Evolutionary conservation across 2,329 filamentous ascomycete genomes (phyloP).

Genomic region (Fusarium sp.): DNA sequence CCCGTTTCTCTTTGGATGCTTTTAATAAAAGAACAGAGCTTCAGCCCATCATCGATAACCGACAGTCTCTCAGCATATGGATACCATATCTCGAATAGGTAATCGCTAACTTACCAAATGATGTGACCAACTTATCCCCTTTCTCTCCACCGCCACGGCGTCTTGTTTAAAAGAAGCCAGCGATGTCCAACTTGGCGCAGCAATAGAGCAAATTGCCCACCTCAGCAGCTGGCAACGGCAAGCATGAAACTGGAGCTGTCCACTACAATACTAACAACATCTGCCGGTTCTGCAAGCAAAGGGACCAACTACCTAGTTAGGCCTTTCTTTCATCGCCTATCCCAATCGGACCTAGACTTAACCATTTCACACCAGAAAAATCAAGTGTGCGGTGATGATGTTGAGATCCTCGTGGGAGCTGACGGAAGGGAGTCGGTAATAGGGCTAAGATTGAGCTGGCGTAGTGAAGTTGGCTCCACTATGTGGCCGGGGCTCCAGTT

Average conservation of each 20-base stretch:
- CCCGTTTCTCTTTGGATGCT: slow-evolving; percentile 8
- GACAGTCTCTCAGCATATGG: neutral
- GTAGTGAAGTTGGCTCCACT: slow-evolving; percentile 43
- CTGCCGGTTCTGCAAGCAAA: slow-evolving; percentile 16
- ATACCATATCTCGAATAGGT: neutral
- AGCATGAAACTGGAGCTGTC: slow-evolving; percentile 8
- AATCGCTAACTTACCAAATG: neutral
- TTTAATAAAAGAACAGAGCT: neutral
- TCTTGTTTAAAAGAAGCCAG: slow-evolving; percentile 20
- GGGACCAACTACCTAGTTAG: slow-evolving; percentile 7
- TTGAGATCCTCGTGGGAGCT: slow-evolving; percentile 44
- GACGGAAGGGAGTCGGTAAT: slow-evolving; percentile 45
- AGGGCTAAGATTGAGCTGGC: slow-evolving; percentile 48
- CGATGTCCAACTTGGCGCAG: neutral
- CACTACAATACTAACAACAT: slow-evolving; percentile 8
- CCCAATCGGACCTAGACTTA: slow-evolving; percentile 15
- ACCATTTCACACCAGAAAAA: slow-evolving; percentile 40
- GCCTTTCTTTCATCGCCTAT: slow-evolving; percentile 22
- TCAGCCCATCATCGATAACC: neutral
- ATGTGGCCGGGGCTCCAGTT: slow-evolving; percentile 42
- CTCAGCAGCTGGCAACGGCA: neutral
- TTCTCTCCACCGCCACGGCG: slow-evolving; percentile 8
- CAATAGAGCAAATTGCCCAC: slow-evolving; percentile 2
- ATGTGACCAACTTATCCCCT: slow-evolving; percentile 2
- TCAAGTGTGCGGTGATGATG: slow-evolving; percentile 42